phyloP scores from a whole-genome alignment of 768 basidiomycete species.

The Suillus discolor region DNA sequence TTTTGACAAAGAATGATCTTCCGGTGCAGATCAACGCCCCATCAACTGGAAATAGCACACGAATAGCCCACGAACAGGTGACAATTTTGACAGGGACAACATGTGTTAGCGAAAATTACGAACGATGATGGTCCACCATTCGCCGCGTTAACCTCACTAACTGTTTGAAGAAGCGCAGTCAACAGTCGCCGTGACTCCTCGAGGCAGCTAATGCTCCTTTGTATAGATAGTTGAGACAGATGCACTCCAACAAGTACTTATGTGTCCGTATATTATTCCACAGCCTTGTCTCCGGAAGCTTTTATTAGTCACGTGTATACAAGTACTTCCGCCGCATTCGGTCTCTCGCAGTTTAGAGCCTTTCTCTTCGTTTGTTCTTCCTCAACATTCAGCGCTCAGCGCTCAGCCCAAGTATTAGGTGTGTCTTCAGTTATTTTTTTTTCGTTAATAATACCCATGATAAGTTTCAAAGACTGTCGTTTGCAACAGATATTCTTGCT shows the following conservation, averaged over 20 bases:
- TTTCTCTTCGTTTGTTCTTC: constrained; percentile 19
- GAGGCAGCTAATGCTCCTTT: constrained; percentile 21
- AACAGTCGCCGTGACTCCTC: constrained; percentile 18
- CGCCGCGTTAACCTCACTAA: constrained; percentile 5
- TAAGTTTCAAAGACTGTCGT: neutral
- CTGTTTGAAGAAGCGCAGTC: constrained; percentile 3
- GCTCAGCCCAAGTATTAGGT: constrained; percentile 4
- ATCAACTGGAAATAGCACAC: constrained; percentile 1
- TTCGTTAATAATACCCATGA: neutral
- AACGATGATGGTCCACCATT: neutral
- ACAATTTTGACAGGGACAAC: constrained; percentile 10
- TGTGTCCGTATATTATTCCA: constrained; percentile 25
- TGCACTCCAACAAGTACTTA: constrained; percentile 10
- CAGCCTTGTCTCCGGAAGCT: neutral
- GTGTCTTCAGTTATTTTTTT: constrained; percentile 1
- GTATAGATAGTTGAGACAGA: constrained; percentile 1
- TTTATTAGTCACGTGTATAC: constrained; percentile 17
- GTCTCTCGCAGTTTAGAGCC: constrained; percentile 16
- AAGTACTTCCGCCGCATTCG: constrained; percentile 17
- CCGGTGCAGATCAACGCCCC: neutral
- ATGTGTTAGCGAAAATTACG: constrained; percentile 4
- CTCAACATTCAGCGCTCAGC: constrained; percentile 3
- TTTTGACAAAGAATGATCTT: constrained; percentile 5
- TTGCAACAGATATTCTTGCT: constrained; percentile 4
- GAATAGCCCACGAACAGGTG: neutral